Base-by-base conservation (phyloP, 768 basidiomycete genomes). In the Mycena indigotica region DNA sequence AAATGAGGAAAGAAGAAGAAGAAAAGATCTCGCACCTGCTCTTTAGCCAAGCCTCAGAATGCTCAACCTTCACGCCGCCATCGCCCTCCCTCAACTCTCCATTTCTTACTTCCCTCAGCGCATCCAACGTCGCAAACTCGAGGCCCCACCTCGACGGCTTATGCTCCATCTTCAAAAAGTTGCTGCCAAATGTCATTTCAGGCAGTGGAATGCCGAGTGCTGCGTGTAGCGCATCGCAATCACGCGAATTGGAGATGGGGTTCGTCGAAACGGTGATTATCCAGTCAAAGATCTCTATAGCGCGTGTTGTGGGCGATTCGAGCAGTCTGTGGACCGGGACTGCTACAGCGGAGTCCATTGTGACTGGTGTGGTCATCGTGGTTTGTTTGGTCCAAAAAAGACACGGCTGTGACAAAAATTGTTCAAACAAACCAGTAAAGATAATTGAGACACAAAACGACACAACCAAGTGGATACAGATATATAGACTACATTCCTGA, bases 161-260 rank as follows among this genome's bases (percentile, higher is more conserved):
- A 65, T 98, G 92, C 28, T 80, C 77, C 24, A 98, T 73, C 3
- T 78, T 74, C 8, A 99, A 79, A 16, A 69, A 70, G 72, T 98
- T 98, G 71, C 82, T 84, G 4, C 94, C 95, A 66, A 98, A 98
- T 0, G 91, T 94, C 93, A 98, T 98, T 70, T 99, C 97, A 2
- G 97, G 97, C 1, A 96, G 72, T 0, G 96, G 91, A 24, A 98
- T 79, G 2, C 87, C 85, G 3, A 92, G 75, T 0, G 72, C 63
- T 5, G 81, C 74, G 50, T 90, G 87, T 45, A 93, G 73, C 0
- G 78, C 77, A 68, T 95, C 90, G 60, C 84, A 85, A 64, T 93
- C 86, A 44, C 75, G 70, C 1, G 93, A 88, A 67, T 87, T 88
- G 23, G 91, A 90, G 67, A 95, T 95, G 8, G 91, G 83, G 62